phyloP scores from a whole-genome alignment of 2,329 filamentous ascomycete species.

The Phoma sp. region DNA sequence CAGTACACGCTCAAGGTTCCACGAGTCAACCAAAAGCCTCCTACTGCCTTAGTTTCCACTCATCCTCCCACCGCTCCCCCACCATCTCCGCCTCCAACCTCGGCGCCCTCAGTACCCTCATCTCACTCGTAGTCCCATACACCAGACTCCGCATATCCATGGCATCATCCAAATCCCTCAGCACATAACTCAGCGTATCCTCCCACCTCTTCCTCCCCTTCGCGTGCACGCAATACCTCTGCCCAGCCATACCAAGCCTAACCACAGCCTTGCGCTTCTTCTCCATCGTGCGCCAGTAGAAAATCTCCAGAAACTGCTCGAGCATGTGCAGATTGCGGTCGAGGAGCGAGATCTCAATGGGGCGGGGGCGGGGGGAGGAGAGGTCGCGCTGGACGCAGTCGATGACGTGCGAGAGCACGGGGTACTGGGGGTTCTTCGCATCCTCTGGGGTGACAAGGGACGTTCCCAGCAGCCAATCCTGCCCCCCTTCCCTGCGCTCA shows the following conservation, averaged over 20 bases:
- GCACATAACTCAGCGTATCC: conserved; percentile 13
- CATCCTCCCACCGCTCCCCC: conserved; percentile 2
- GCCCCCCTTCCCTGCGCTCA: not conserved
- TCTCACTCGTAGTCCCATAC: conserved; percentile 1
- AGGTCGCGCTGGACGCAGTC: conserved; percentile 11
- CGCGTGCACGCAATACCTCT: not conserved
- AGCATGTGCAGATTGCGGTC: conserved; percentile 15
- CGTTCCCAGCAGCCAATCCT: conserved; percentile 4
- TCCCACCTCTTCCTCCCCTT: conserved; percentile 7
- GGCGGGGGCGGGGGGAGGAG: conserved; percentile 1
- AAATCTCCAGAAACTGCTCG: conserved; percentile 16
- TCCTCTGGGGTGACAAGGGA: not conserved
- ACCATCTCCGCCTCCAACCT: not conserved
- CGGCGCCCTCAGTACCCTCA: conserved; percentile 7
- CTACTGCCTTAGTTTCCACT: conserved; percentile 2
- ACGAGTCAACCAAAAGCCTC: no score
- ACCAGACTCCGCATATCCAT: conserved; percentile 17
- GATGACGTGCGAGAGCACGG: conserved; percentile 7
- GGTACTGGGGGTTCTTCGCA: conserved; percentile 1
- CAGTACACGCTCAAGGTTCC: no score
- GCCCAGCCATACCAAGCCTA: conserved; percentile 11
- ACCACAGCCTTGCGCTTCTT: conserved; percentile 2
- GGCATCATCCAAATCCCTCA: conserved; percentile 12
- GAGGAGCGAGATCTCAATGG: conserved; percentile 12
- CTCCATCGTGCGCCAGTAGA: conserved; percentile 14